Conservation (phyloP, 768 basidiomycete species). For the Artomyces pyxidatus region DNA sequence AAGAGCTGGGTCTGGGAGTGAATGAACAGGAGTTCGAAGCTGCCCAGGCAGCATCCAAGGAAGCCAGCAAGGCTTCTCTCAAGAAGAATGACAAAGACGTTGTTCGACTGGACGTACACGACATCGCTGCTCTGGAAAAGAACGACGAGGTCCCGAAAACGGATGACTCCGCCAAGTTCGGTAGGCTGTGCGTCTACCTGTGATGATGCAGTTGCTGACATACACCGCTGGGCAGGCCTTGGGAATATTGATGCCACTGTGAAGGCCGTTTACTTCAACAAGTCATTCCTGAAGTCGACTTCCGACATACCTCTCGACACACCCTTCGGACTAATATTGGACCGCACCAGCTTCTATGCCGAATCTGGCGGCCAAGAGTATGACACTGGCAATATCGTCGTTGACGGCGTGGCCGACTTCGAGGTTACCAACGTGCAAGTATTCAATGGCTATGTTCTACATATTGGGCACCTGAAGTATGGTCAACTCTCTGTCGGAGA, state of each 20-base stretch:
- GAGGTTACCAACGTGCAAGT: slow-evolving; percentile 90
- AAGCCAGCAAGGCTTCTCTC: slow-evolving; percentile 78
- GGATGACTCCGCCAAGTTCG: slow-evolving; percentile 86
- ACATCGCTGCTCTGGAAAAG: slow-evolving; percentile 79
- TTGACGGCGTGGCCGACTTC: slow-evolving; percentile 88
- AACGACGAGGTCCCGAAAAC: slow-evolving; percentile 78
- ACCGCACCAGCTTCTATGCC: slow-evolving; percentile 93
- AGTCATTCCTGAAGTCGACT: slow-evolving; percentile 66
- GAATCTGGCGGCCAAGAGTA: slow-evolving; percentile 97
- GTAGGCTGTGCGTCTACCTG: slow-evolving; percentile 36
- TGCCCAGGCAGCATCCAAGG: slow-evolving; percentile 82
- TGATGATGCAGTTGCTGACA: background rate
- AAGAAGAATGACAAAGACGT: slow-evolving; percentile 62
- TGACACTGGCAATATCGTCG: slow-evolving; percentile 91
- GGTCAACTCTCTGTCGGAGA: slow-evolving; percentile 74
- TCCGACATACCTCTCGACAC: slow-evolving; percentile 52
- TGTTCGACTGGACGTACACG: slow-evolving; percentile 93
- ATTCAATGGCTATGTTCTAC: slow-evolving; percentile 93
- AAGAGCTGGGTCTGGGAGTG: slow-evolving; percentile 77
- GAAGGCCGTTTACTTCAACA: slow-evolving; percentile 80
- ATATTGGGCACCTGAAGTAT: slow-evolving; percentile 86
- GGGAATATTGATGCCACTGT: slow-evolving; percentile 72
- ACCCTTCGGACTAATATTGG: slow-evolving; percentile 80
- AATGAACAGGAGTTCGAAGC: slow-evolving; percentile 86
- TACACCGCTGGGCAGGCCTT: slow-evolving; percentile 37